phyloP scores from a whole-genome alignment of 148 eudicot genomes.

The Silene conica region DNA sequence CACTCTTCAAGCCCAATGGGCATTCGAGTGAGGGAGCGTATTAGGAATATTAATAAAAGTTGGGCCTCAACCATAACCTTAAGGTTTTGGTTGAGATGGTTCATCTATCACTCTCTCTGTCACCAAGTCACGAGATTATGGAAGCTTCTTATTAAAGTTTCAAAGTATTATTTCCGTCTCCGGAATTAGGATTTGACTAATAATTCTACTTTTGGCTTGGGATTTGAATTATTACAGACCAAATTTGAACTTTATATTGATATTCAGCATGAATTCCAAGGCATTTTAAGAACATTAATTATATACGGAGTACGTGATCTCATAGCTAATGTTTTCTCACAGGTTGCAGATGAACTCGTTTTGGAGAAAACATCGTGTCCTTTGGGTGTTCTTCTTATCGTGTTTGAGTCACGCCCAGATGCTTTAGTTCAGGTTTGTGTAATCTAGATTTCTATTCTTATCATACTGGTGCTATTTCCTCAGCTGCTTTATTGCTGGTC shows the following conservation, averaged over 20 bases:
- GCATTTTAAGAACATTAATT: neutral
- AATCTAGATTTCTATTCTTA: neutral
- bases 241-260: neutral
- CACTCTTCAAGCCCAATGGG: too few relatives aligned
- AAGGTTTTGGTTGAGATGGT: too few relatives aligned
- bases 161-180: neutral
- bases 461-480: neutral
- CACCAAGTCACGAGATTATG: neutral
- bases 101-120: too few relatives aligned
- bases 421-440: constrained; percentile 87
- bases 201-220: neutral
- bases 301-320: neutral
- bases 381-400: constrained; percentile 88
- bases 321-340: constrained; percentile 25
- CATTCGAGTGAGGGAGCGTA: too few relatives aligned
- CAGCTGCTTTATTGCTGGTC: neutral
- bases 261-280: neutral
- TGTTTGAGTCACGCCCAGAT: constrained; percentile 99
- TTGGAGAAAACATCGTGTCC: constrained; percentile 86
- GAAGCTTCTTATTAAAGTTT: neutral
- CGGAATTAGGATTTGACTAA: neutral
- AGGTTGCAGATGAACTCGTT: constrained; percentile 80
- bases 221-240: neutral
- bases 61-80: too few relatives aligned
- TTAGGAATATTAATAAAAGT: too few relatives aligned